A percentile compares a stretch with the other conserved stretches of the same genome.
Conservation (phyloP, 2,329 filamentous ascomycete species). For the Epicoccum nigrum region DNA sequence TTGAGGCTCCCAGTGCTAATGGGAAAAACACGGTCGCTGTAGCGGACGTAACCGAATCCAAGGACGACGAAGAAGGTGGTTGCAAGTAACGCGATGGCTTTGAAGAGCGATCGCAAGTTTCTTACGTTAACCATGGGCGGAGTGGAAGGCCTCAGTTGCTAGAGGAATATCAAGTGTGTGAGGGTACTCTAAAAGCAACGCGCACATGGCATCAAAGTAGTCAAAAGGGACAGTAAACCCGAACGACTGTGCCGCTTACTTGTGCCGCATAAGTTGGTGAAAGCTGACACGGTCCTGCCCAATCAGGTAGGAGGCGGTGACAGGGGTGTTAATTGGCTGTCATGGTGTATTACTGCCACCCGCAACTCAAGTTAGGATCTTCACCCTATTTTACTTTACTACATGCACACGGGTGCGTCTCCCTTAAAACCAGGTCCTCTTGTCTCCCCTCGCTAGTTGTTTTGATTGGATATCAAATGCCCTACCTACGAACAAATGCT, state of each 20-base stretch:
- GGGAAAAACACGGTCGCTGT: conserved; percentile 15
- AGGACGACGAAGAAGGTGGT: conserved; percentile 18
- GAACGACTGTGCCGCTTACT: conserved; percentile 10
- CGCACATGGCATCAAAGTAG: neutral
- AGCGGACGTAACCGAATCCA: conserved; percentile 16
- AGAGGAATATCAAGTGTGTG: neutral
- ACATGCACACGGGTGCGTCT: too few species aligned
- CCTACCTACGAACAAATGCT: too few species aligned
- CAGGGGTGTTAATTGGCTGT: too few species aligned
- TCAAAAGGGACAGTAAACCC: conserved; percentile 1
- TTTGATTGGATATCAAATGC: too few species aligned
- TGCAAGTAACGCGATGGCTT: conserved; percentile 19
- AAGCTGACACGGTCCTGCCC: too few species aligned
- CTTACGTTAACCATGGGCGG: conserved; percentile 17
- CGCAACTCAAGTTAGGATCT: too few species aligned
- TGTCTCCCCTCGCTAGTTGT: too few species aligned
- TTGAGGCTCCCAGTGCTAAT: conserved; percentile 6
- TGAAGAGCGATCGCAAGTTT: conserved; percentile 20
- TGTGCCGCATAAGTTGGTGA: too few species aligned
- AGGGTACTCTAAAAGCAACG: neutral
- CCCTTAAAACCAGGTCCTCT: too few species aligned
- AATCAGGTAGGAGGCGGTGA: too few species aligned
- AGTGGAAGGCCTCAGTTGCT: neutral
- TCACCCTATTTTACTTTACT: too few species aligned
- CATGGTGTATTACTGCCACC: too few species aligned